These are phyloP conservation scores for Diaporthe batatas DNA, from an alignment of 2,329 filamentous ascomycete genomes.

Conservation along the genomic window DNA sequence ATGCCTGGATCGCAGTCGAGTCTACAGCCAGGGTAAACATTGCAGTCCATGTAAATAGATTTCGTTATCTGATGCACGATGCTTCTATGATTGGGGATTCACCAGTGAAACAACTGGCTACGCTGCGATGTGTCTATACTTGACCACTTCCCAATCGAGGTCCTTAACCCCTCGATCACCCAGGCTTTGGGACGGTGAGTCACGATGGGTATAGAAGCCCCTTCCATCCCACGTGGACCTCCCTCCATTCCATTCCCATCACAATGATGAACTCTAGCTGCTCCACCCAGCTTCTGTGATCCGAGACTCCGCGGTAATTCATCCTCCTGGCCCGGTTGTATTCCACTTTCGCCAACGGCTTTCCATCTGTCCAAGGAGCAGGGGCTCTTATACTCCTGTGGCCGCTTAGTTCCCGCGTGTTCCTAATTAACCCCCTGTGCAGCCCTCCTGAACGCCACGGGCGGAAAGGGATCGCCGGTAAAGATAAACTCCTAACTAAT, in stretches of 20 bases:
- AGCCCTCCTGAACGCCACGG: slow-evolving; percentile 17
- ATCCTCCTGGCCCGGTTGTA: neutral
- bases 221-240: neutral
- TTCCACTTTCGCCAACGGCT: neutral
- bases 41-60: neutral
- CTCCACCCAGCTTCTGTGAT: neutral
- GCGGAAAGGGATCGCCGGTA: slow-evolving; percentile 1
- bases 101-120: neutral
- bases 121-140: slow-evolving; percentile 6
- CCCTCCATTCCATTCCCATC: neutral
- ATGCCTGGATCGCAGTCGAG: neutral
- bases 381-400: neutral
- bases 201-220: slow-evolving; percentile 4
- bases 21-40: neutral
- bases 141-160: neutral
- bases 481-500: neutral
- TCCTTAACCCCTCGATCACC: neutral
- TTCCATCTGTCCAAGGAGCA: slow-evolving; percentile 6
- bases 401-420: neutral
- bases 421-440: neutral
- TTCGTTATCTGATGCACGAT: neutral
- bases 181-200: neutral
- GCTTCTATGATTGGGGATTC: slow-evolving; percentile 19
- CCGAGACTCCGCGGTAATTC: neutral
- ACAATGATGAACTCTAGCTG: neutral